Evolutionary conservation across 208 protist genomes (phyloP).

Genomic region (Crithidia brevicula): DNA sequence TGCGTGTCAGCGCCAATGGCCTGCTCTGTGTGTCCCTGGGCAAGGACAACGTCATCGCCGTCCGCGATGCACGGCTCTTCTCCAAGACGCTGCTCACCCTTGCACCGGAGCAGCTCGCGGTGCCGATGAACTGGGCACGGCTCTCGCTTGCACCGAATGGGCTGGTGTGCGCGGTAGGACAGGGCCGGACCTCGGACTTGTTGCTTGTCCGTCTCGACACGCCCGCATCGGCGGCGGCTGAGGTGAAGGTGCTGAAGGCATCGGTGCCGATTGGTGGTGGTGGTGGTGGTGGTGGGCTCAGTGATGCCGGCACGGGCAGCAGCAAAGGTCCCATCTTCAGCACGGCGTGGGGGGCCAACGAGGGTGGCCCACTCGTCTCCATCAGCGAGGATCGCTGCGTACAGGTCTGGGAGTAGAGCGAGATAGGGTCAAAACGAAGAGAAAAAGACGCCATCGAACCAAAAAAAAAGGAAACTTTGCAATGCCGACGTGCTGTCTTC

Average conservation of each 20-base stretch:
- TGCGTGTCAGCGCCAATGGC: slow-evolving; percentile 44
- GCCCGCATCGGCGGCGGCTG: neutral
- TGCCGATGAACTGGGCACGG: slow-evolving; percentile 61
- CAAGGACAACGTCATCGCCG: slow-evolving; percentile 54
- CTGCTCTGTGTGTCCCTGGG: slow-evolving; percentile 66
- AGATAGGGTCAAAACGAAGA: too few relatives aligned
- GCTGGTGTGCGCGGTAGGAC: slow-evolving; percentile 58
- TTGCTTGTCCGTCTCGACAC: slow-evolving; percentile 22
- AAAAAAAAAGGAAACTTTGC: too few relatives aligned
- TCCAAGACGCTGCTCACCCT: slow-evolving; percentile 38
- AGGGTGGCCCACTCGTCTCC: slow-evolving; percentile 30
- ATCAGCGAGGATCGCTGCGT: slow-evolving; percentile 35
- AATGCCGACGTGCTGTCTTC: too few relatives aligned
- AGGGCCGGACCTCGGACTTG: slow-evolving; percentile 27
- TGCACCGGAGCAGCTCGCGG: slow-evolving; percentile 34
- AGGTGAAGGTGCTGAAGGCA: slow-evolving; percentile 28
- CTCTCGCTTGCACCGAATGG: slow-evolving; percentile 49
- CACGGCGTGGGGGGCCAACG: slow-evolving; percentile 40
- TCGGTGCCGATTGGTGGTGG: neutral
- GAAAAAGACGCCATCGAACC: too few relatives aligned
- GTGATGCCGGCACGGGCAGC: slow-evolving; percentile 4
- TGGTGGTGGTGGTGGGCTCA: neutral
- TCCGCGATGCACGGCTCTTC: slow-evolving; percentile 69
- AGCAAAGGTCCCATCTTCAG: slow-evolving; percentile 39
- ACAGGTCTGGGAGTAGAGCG: slow-evolving; percentile 40